Evolutionary conservation across 2,329 filamentous ascomycete species (phyloP).

Genomic region (Triangularia setosa): DNA sequence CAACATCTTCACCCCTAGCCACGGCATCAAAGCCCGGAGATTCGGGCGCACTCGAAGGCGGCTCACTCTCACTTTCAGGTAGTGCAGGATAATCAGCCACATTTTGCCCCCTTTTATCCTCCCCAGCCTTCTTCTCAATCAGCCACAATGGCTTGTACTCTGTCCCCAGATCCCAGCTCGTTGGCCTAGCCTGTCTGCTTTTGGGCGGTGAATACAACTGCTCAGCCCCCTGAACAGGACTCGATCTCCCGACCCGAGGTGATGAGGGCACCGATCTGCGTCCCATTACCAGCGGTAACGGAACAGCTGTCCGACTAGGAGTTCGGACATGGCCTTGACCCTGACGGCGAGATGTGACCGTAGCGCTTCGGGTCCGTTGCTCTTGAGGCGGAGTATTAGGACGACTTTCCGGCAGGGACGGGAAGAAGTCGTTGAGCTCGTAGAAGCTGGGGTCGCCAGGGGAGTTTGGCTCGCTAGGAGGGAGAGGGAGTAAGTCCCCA

Average conservation of each 20-base stretch:
- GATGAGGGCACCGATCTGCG: slow-evolving; percentile 44
- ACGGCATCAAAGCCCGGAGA: slow-evolving; percentile 24
- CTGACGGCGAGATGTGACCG: background rate
- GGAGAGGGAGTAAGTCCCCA: slow-evolving; percentile 61
- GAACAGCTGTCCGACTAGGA: slow-evolving; percentile 55
- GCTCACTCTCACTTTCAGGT: slow-evolving; percentile 37
- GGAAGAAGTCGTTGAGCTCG: slow-evolving; percentile 39
- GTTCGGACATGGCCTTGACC: slow-evolving; percentile 38
- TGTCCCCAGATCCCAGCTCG: slow-evolving; percentile 59
- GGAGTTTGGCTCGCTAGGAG: slow-evolving; percentile 55
- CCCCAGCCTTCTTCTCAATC: slow-evolving; percentile 59
- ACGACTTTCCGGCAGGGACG: slow-evolving; percentile 56
- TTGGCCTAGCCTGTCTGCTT: slow-evolving; percentile 45
- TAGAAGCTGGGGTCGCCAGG: slow-evolving; percentile 32
- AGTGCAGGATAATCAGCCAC: slow-evolving; percentile 44
- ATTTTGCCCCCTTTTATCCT: slow-evolving; percentile 15
- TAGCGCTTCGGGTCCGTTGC: slow-evolving; percentile 35
- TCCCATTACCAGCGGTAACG: slow-evolving; percentile 53
- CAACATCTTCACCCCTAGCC: slow-evolving; percentile 26
- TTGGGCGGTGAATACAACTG: background rate
- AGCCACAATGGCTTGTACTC: slow-evolving; percentile 82
- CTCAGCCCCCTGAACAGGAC: background rate
- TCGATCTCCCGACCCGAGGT: slow-evolving; percentile 26
- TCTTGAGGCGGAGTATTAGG: slow-evolving; percentile 50
- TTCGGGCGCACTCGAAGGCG: slow-evolving; percentile 29